These are phyloP conservation scores for Picea sitchensis DNA, from an alignment of 75 land plant species.

Conservation along the genomic window DNA sequence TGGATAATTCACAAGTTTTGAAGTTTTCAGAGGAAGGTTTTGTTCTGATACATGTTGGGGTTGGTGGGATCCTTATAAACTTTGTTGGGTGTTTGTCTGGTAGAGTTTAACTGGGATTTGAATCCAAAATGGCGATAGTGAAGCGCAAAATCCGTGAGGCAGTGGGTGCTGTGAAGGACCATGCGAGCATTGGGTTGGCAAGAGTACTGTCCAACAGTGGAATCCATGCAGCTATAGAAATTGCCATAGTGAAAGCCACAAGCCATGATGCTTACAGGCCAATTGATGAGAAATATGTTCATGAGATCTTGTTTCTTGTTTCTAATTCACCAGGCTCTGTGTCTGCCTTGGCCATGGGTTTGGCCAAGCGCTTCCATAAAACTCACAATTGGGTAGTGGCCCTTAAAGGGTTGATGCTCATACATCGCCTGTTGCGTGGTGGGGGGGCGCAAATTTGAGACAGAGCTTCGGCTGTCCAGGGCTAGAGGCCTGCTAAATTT, in stretches of 20 bases:
- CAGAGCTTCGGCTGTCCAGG: conserved; percentile 28
- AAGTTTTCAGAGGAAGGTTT: too few relatives aligned
- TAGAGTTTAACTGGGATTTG: too few relatives aligned
- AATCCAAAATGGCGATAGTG: background rate
- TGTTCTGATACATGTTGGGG: too few relatives aligned
- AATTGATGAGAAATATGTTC: conserved; percentile 53
- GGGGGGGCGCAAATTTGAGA: conserved; percentile 60
- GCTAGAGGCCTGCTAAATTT: conserved; percentile 37
- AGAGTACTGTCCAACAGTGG: conserved; percentile 18
- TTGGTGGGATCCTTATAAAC: too few relatives aligned
- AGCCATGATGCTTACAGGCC: conserved; percentile 48
- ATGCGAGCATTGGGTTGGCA: conserved; percentile 37
- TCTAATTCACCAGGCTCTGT: conserved; percentile 51
- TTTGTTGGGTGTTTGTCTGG: too few relatives aligned
- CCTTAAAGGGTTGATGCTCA: conserved; percentile 56
- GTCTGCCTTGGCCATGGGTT: conserved; percentile 25
- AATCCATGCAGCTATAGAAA: conserved; percentile 46
- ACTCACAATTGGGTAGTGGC: conserved; percentile 56
- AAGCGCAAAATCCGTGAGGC: conserved; percentile 29
- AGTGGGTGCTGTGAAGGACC: conserved; percentile 58
- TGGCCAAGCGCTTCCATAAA: conserved; percentile 44
- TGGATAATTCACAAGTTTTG: too few relatives aligned
- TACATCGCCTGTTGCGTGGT: conserved; percentile 57
- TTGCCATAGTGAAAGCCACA: conserved; percentile 60
- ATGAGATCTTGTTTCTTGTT: conserved; percentile 53